phyloP scores from a whole-genome alignment of 352 stramenopile species.

The Pythium scleroteichum region DNA sequence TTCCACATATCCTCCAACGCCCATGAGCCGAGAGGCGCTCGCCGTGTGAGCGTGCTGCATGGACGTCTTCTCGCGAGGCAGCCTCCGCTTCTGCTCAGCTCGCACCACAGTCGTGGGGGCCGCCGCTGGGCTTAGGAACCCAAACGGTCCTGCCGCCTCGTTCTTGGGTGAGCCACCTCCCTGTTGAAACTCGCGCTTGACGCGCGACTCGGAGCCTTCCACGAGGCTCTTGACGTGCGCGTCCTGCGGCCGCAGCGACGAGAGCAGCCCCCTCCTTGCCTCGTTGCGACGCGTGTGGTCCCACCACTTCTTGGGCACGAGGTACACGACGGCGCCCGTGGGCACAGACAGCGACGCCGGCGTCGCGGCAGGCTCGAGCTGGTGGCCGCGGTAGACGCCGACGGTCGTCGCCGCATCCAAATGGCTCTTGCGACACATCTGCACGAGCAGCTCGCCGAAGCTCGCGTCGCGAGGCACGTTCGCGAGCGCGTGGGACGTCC shows the following conservation, averaged over 20 bases:
- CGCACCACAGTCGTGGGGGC: neutral
- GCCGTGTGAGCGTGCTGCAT: slow-evolving; percentile 10
- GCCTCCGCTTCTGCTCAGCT: neutral
- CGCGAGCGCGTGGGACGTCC: slow-evolving; percentile 23
- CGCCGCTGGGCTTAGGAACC: neutral
- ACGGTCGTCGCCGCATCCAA: slow-evolving; percentile 26
- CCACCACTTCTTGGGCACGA: slow-evolving; percentile 56
- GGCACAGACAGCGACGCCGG: slow-evolving; percentile 40
- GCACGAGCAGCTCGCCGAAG: slow-evolving; percentile 35
- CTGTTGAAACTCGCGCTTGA: slow-evolving; percentile 33
- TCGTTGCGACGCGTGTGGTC: slow-evolving; percentile 56
- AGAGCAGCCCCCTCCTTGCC: slow-evolving; percentile 44
- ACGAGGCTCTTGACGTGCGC: slow-evolving; percentile 48
- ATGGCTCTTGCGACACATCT: slow-evolving; percentile 48
- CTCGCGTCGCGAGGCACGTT: slow-evolving; percentile 39
- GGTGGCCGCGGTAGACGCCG: slow-evolving; percentile 47
- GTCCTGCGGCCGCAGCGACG: slow-evolving; percentile 50
- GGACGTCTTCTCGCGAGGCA: neutral
- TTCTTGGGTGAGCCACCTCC: neutral
- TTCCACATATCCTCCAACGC: slow-evolving; percentile 2
- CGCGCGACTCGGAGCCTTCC: slow-evolving; percentile 38
- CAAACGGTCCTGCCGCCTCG: too few species aligned
- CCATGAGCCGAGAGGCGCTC: slow-evolving; percentile 14
- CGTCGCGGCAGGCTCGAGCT: slow-evolving; percentile 39
- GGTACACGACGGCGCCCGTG: slow-evolving; percentile 42